Evolutionary conservation across 2,329 filamentous ascomycete genomes (phyloP).

Genomic region (Arthrobotrys entomopaga): DNA sequence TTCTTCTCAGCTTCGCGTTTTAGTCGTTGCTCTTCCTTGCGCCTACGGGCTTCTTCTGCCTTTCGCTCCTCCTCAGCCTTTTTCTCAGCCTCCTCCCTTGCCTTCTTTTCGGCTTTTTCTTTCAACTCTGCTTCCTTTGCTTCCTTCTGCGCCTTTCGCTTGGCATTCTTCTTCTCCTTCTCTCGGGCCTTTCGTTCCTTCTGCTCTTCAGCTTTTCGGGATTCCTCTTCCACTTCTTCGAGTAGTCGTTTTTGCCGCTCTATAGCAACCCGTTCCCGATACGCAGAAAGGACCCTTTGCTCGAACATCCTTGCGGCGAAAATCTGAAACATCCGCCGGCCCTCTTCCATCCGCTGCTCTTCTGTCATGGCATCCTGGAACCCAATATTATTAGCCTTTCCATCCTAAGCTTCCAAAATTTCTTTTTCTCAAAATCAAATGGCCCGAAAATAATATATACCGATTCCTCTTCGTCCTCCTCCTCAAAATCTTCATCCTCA

Average conservation of each 20-base stretch:
- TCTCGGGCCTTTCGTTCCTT: conserved; percentile 94
- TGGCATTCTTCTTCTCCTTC: conserved; percentile 94
- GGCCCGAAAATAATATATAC: conserved; percentile 61
- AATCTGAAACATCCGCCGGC: conserved; percentile 98
- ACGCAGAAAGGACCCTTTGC: conserved; percentile 94
- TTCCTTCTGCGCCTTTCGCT: conserved; percentile 87
- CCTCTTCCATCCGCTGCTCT: conserved; percentile 98
- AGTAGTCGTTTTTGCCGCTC: conserved; percentile 91
- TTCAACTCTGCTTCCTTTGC: conserved; percentile 91
- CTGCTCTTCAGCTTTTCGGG: conserved; percentile 76
- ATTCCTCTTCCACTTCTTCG: conserved; percentile 89
- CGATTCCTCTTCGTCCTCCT: conserved; percentile 67
- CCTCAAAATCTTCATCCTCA: conserved; percentile 68
- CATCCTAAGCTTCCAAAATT: conserved; percentile 28
- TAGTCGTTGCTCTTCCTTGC: conserved; percentile 87
- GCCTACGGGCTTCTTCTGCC: conserved; percentile 80
- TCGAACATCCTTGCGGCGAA: conserved; percentile 99
- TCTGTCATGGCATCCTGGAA: conserved; percentile 92
- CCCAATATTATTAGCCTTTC: conserved; percentile 54
- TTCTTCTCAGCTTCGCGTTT: conserved; percentile 92
- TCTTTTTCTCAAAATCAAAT: conserved; percentile 24
- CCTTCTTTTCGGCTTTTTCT: conserved; percentile 85
- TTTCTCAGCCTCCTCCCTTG: conserved; percentile 81
- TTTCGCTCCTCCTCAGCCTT: conserved; percentile 81
- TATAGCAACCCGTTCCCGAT: conserved; percentile 93